These are phyloP conservation scores for Cordyceps pruinosa DNA, from an alignment of 2,329 filamentous ascomycete species.

Conservation along the genomic window DNA sequence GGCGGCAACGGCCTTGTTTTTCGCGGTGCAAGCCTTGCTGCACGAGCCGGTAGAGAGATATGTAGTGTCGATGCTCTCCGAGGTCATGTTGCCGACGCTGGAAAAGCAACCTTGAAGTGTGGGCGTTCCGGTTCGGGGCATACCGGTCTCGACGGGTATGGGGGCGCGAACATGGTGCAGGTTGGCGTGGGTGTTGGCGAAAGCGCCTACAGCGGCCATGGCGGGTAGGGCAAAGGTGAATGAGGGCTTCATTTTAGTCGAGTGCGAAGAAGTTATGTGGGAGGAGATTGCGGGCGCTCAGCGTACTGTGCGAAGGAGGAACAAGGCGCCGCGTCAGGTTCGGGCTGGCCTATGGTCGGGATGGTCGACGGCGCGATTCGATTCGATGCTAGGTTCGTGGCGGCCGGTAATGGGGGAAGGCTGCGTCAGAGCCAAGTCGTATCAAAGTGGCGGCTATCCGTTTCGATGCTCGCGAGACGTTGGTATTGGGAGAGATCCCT, in stretches of 20 bases:
- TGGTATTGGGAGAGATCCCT: background rate
- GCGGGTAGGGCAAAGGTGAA: slow-evolving; percentile 20
- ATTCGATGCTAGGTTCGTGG: background rate
- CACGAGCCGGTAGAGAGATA: slow-evolving; percentile 36
- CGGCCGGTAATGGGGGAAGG: background rate
- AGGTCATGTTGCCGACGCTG: slow-evolving; percentile 33
- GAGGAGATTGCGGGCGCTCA: background rate
- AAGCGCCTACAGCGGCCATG: slow-evolving; percentile 21
- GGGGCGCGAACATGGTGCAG: slow-evolving; percentile 6
- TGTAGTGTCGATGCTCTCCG: slow-evolving; percentile 15
- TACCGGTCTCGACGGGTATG: slow-evolving; percentile 24
- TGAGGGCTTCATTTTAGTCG: slow-evolving; percentile 2
- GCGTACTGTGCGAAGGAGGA: background rate
- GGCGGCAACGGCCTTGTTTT: slow-evolving; percentile 52
- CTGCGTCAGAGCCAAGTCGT: background rate
- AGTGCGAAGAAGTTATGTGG: background rate
- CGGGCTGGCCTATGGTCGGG: background rate
- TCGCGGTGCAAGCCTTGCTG: slow-evolving; percentile 29
- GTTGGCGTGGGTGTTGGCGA: slow-evolving; percentile 15
- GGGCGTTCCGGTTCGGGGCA: slow-evolving; percentile 29
- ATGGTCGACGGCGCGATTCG: background rate
- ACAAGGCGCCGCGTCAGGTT: background rate
- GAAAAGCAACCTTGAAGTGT: slow-evolving; percentile 47
- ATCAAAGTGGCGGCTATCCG: background rate
- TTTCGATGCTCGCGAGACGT: background rate